Conservation (phyloP, 208 protist species). For the Acanthamoeba lenticulata region DNA sequence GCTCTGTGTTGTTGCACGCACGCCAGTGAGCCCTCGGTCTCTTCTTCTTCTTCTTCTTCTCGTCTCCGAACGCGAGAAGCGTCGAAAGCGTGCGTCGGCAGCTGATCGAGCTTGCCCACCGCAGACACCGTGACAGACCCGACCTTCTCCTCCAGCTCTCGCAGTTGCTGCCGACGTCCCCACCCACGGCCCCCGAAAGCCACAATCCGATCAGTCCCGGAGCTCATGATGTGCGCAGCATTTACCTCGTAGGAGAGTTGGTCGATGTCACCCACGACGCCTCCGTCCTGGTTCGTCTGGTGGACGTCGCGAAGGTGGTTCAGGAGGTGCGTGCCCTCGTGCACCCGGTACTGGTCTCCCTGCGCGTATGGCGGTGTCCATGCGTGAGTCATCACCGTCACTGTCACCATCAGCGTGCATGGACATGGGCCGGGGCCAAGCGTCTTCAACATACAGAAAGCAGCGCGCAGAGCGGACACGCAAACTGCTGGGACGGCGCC, state of each 20-base stretch:
- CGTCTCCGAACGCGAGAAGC: not conserved
- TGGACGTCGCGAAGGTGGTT: not conserved
- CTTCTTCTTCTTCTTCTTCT: not conserved
- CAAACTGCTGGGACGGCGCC: not conserved
- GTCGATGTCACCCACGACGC: too few species aligned
- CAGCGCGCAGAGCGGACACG: not conserved
- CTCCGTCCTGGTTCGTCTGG: not conserved
- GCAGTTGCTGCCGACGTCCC: not conserved
- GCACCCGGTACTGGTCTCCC: not conserved
- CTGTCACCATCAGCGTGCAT: too few species aligned
- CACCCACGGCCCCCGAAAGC: not conserved
- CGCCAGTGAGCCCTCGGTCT: conserved; percentile 4
- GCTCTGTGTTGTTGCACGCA: not conserved
- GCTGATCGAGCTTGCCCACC: not conserved
- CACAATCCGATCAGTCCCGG: too few species aligned
- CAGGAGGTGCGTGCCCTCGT: not conserved
- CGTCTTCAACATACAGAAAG: not conserved
- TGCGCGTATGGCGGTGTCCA: not conserved
- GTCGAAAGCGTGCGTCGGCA: conserved; percentile 3
- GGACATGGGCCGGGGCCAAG: not conserved
- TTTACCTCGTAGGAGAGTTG: not conserved
- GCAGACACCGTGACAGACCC: not conserved
- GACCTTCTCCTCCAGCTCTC: not conserved
- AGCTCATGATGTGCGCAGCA: not conserved
- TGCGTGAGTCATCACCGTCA: not conserved